phyloP scores from a whole-genome alignment of 345 rosid species.

The Gossypium raimondii region DNA sequence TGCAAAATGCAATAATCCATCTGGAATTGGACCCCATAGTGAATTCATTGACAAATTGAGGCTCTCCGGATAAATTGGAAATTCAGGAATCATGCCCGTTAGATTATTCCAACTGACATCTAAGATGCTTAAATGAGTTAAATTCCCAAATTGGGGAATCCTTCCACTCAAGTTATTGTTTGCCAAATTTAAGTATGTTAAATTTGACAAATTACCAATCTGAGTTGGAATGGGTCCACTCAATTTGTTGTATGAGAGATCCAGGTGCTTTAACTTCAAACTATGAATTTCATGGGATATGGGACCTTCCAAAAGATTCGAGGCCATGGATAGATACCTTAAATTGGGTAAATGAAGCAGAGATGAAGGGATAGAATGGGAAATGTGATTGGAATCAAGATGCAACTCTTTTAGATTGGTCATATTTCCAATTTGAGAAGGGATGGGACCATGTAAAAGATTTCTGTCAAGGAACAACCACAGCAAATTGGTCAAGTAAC shows the following conservation, averaged over 20 bases:
- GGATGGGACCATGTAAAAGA: conserved; percentile 1
- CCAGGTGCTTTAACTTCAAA: not conserved
- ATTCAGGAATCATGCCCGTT: not conserved
- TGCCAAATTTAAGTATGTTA: not conserved
- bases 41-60: not conserved
- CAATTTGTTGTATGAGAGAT: not conserved
- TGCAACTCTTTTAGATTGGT: not conserved
- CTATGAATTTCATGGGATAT: not conserved
- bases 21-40: not conserved
- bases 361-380: not conserved
- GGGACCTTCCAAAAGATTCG: not conserved
- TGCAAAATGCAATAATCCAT: not conserved
- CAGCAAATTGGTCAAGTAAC: no score
- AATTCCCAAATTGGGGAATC: not conserved
- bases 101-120: not conserved
- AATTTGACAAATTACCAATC: not conserved
- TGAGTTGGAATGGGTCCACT: conserved; percentile 11
- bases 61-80: not conserved
- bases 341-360: not conserved
- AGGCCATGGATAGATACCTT: fast-evolving
- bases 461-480: no score
- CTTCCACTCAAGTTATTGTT: not conserved
- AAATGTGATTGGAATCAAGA: no score
- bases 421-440: not conserved
- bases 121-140: not conserved